phyloP scores from a whole-genome alignment of 768 basidiomycete species.

The Dictyophora rubrovolvata region DNA sequence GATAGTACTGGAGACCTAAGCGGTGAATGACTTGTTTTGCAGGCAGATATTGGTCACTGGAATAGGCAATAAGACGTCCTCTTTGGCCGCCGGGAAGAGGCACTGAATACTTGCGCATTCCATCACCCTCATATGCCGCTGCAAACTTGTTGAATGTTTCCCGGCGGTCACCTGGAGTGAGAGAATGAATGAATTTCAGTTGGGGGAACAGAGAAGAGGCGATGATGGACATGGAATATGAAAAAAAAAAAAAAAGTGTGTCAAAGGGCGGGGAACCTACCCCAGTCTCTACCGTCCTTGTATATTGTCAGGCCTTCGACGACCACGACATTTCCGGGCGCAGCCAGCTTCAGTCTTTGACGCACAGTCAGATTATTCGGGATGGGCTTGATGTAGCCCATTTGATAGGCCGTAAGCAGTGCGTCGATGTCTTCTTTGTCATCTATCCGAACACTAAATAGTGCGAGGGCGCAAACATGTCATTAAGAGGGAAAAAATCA shows the following conservation, averaged over 20 bases:
- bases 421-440: not conserved
- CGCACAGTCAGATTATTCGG: not conserved
- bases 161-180: not conserved
- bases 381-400: not conserved
- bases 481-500: not conserved
- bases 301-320: not conserved
- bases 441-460: not conserved
- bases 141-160: not conserved
- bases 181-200: too few species aligned
- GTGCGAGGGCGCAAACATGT: not conserved
- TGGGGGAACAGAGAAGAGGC: not conserved
- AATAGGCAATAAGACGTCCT: not conserved
- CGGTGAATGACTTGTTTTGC: not conserved
- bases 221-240: not conserved
- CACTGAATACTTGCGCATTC: not conserved
- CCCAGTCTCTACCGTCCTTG: not conserved
- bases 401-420: not conserved
- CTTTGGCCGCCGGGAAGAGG: not conserved
- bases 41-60: not conserved
- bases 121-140: not conserved
- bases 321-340: not conserved
- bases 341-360: not conserved
- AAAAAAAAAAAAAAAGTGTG: too few species aligned
- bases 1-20: not conserved
- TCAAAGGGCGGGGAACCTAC: not conserved